Base-by-base conservation (phyloP, 257 asterid genomes). In the Scutellaria barbata region DNA sequence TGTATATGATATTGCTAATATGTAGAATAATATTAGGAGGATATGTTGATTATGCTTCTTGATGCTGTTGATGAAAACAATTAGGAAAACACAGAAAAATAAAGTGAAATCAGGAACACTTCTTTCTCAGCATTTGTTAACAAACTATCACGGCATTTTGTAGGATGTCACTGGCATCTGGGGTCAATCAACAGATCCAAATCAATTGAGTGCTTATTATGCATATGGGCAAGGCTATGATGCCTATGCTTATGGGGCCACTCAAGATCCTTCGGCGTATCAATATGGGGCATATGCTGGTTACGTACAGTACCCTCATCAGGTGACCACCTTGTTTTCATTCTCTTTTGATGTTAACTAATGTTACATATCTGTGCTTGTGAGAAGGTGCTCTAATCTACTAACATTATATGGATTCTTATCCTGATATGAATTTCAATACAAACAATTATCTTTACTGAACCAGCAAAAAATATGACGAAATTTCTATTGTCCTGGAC, bases 181-280 rank as follows among this genome's bases (percentile, higher is more conserved):
- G 96, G 88, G 83, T 63, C 94, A 92, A 73, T 65, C 92, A n/a
- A 77, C 90, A 14, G 98, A 93, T 85, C 90, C 97, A 68, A 89
- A 74, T 71, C 98, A 89, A 66, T 76, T 89, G 92, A 78, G 79
- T 77, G 89, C 92, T 73, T 93, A 93, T 82, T 93, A 93, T 85
- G 94, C 87, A 58, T 94, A 94, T 79, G 98, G 93, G 70, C 99
- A 89, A 80, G 95, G 98, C 75, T 94, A 94, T 72, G 98, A 94
- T 82, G 85, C 99, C 61, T 94, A 94, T 77, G 85, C 90, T 41
- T 87, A 91, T 82, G 97, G 88, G 71, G 89, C 86, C 76, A 18
- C 95, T 6, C 96, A 87, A 77, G 99, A 94, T 76, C 96, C 98
- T 41, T 84, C 96, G 43, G 81, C 86, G 5, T 90, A 89, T 80